Evolutionary conservation across 73 alveolate genomes (phyloP).

Genomic region (Blepharisma stoltei): DNA sequence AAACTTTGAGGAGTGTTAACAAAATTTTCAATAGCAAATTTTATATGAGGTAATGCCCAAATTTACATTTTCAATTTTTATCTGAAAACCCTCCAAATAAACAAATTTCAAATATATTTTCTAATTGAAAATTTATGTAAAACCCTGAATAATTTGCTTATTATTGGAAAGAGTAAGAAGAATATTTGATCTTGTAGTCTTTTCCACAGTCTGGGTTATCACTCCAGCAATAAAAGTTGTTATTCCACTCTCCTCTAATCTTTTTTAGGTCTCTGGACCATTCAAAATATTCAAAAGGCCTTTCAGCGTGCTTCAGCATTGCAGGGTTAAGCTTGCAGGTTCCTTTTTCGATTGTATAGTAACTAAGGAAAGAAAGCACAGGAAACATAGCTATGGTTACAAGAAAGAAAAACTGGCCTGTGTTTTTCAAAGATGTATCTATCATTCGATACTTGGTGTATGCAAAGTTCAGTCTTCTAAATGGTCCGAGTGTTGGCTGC

Average conservation of each 20-base stretch:
- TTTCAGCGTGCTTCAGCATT: background rate
- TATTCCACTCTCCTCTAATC: slow-evolving; percentile 24
- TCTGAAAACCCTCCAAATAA: too few relatives aligned
- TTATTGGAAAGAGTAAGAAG: too few relatives aligned
- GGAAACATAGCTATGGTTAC: background rate
- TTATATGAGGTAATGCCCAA: too few relatives aligned
- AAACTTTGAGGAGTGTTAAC: too few relatives aligned
- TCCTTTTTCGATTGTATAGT: background rate
- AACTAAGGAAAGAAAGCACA: background rate
- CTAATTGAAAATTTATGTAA: too few relatives aligned
- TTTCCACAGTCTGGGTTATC: slow-evolving; percentile 27
- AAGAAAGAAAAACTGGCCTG: background rate
- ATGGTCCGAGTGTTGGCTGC: background rate
- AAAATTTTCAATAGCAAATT: too few relatives aligned
- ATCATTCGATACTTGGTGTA: background rate
- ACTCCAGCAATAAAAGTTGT: slow-evolving; percentile 11
- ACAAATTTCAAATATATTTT: too few relatives aligned
- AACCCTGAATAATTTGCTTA: too few relatives aligned
- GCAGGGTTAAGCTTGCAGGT: background rate
- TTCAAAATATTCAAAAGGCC: background rate
- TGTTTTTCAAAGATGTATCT: background rate
- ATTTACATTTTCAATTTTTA: too few relatives aligned
- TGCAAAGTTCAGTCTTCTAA: background rate
- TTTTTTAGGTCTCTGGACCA: background rate
- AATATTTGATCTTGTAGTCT: background rate